Base-by-base conservation (phyloP, 495 filamentous ascomycete species). In the Bacidia gigantensis region DNA sequence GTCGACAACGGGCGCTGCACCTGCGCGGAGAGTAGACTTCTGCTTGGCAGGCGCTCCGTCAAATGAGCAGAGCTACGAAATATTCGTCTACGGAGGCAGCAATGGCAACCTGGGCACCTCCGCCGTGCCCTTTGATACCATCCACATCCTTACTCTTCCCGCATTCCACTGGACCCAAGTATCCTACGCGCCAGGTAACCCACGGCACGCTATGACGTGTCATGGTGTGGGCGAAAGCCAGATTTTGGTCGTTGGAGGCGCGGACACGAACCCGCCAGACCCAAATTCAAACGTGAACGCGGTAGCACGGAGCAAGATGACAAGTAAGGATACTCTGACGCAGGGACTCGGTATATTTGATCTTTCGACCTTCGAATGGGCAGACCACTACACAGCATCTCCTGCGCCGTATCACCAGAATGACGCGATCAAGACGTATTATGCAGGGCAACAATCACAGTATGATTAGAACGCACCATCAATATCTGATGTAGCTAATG, bases 111-210 rank as follows among this genome's bases (percentile, higher is more conserved):
- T 55, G 0, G 58, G 55, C 5, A 0, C n/a, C 2, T 17, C n/a
- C 1, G 18, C 55, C 17, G 20, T 55, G 10, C 49, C 49, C 1
- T 56, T 44, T 40, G 59, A 61, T 20, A 54, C 56, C 2, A 44
- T 62, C 3, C 56, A 45, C 12, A 60, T 75, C 14, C 62, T 74
- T 11, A 68, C 65, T 40, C 52, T 75, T 1, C 72, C 71, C 0
- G 70, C 69, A n/a, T 75, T 74, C 42, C 55, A 64, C 29, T 74
- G 72, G 64, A 63, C 67, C 21, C 58, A 59, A 29, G 60, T 62
- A 3, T 46, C 62, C 2, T 57, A 59, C 35, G 7, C 29, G 29
- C 26, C 26, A n/a, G 53, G 56, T 2, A 38, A 55, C n/a, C 58
- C 56, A 11, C 55, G 54, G 24, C 22, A 50, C 11, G 47, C 10